A percentile compares a stretch with the other conserved stretches of the same genome.
These are phyloP conservation scores for Lachnellula occidentalis DNA, from an alignment of 2,329 filamentous ascomycete genomes.

Conservation along the genomic window DNA sequence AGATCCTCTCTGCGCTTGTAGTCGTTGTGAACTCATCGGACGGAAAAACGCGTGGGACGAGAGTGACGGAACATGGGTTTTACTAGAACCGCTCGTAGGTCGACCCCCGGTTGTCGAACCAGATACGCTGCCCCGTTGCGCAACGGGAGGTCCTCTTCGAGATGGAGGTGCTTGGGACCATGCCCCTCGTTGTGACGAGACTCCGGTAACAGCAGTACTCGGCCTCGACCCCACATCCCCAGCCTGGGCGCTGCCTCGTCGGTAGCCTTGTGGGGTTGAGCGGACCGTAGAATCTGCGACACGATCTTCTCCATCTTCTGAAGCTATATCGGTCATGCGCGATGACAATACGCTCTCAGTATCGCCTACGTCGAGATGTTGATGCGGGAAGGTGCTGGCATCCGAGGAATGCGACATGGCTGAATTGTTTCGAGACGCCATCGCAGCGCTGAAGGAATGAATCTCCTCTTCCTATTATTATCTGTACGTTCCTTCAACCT, in stretches of 20 bases:
- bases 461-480: conserved; percentile 11
- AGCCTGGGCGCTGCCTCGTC: conserved; percentile 33
- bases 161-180: conserved; percentile 53
- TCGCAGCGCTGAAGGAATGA: conserved; percentile 5
- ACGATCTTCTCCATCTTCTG: conserved; percentile 45
- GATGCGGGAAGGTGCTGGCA: conserved; percentile 16
- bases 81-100: conserved; percentile 63
- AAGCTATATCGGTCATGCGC: conserved; percentile 49
- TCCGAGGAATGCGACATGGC: conserved; percentile 16
- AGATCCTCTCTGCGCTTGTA: conserved; percentile 75
- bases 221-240: conserved; percentile 45
- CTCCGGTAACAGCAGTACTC: conserved; percentile 47
- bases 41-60: conserved; percentile 89
- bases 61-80: conserved; percentile 84
- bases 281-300: conserved; percentile 30
- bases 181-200: conserved; percentile 41
- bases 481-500: conserved; percentile 5
- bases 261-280: conserved; percentile 30
- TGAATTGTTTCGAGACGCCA: conserved; percentile 24
- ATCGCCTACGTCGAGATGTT: conserved; percentile 32
- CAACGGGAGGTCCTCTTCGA: conserved; percentile 38
- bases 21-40: conserved; percentile 91
- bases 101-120: conserved; percentile 41
- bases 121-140: conserved; percentile 33
- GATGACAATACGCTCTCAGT: conserved; percentile 47